Percentiles rank a stretch among this genome's conserved stretches.
These are phyloP conservation scores for Monosporozyma yasuniensis DNA, from an alignment of 805 yeast species.

Conservation along the genomic window DNA sequence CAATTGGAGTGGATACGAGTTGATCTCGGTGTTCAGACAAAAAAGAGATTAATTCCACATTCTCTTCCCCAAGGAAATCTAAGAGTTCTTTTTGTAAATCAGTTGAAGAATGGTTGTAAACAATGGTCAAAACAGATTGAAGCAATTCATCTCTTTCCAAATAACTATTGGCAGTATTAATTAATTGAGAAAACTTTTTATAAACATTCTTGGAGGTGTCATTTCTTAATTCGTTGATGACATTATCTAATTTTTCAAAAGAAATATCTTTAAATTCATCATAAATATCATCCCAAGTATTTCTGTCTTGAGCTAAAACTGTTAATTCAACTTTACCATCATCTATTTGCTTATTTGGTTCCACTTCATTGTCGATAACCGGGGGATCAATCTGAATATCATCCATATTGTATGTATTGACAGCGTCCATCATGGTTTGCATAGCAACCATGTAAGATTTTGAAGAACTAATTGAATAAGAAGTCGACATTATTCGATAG, in stretches of 20 bases:
- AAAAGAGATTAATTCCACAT: slow-evolving; percentile 64
- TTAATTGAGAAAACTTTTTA: slow-evolving; percentile 13
- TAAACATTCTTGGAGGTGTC: slow-evolving; percentile 9
- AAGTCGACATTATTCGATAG: slow-evolving; percentile 33
- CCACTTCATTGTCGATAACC: slow-evolving; percentile 16
- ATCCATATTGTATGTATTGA: slow-evolving; percentile 28
- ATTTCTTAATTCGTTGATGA: slow-evolving; percentile 13
- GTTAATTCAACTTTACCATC: slow-evolving; percentile 13
- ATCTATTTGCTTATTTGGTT: slow-evolving; percentile 32
- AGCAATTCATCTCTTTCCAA: slow-evolving; percentile 29
- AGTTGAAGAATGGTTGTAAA: slow-evolving; percentile 38
- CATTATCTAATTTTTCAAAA: slow-evolving; percentile 16
- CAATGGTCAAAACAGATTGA: slow-evolving; percentile 22
- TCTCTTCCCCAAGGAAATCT: slow-evolving; percentile 79
- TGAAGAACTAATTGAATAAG: slow-evolving; percentile 54
- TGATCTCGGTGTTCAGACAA: slow-evolving; percentile 16
- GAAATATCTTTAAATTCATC: slow-evolving; percentile 29
- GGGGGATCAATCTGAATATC: slow-evolving; percentile 7
- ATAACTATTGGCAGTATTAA: slow-evolving; percentile 17
- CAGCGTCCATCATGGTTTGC: slow-evolving; percentile 53
- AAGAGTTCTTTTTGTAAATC: slow-evolving; percentile 63
- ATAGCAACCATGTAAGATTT: slow-evolving; percentile 73
- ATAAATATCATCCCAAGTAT: slow-evolving; percentile 32
- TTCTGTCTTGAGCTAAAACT: slow-evolving; percentile 32
- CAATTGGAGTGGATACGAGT: slow-evolving; percentile 11